phyloP scores from a whole-genome alignment of 2,329 filamentous ascomycete species.

The Fusarium foetens region DNA sequence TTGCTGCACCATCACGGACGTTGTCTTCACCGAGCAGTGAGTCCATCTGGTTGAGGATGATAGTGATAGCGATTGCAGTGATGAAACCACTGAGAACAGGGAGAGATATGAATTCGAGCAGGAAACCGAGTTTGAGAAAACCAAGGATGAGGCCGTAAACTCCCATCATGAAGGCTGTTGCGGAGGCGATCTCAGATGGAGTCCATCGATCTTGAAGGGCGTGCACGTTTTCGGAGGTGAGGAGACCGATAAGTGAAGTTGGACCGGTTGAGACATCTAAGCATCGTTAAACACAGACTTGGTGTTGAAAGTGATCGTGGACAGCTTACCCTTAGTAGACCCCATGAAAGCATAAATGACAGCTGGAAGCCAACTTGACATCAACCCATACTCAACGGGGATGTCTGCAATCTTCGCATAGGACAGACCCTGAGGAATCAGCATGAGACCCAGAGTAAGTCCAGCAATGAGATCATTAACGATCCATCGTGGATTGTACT shows the following conservation, averaged over 20 bases:
- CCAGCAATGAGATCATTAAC: slow-evolving; percentile 70
- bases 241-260: slow-evolving; percentile 71
- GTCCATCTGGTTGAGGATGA: slow-evolving; percentile 72
- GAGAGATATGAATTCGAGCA: slow-evolving; percentile 73
- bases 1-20: slow-evolving; percentile 62
- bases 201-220: slow-evolving; percentile 62
- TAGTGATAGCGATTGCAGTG: slow-evolving; percentile 72
- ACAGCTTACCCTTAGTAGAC: slow-evolving; percentile 64
- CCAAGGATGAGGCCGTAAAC: slow-evolving; percentile 69
- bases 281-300: background rate
- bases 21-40: slow-evolving; percentile 66
- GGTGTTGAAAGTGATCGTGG: rapidly evolving
- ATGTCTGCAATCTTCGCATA: slow-evolving; percentile 72
- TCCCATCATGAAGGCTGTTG: slow-evolving; percentile 71
- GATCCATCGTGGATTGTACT: slow-evolving; percentile 70
- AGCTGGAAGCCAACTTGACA: slow-evolving; percentile 68
- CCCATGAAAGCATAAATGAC: slow-evolving; percentile 69
- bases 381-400: slow-evolving; percentile 68
- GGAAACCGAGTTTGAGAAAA: slow-evolving; percentile 70
- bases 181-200: slow-evolving; percentile 66
- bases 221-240: slow-evolving; percentile 69
- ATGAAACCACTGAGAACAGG: slow-evolving; percentile 74
- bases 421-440: slow-evolving; percentile 70
- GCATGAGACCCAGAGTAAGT: slow-evolving; percentile 67
- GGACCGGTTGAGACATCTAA: slow-evolving; percentile 70